Conservation (phyloP, 2,329 filamentous ascomycete genomes). For the Ophiocordyceps sinensis region DNA sequence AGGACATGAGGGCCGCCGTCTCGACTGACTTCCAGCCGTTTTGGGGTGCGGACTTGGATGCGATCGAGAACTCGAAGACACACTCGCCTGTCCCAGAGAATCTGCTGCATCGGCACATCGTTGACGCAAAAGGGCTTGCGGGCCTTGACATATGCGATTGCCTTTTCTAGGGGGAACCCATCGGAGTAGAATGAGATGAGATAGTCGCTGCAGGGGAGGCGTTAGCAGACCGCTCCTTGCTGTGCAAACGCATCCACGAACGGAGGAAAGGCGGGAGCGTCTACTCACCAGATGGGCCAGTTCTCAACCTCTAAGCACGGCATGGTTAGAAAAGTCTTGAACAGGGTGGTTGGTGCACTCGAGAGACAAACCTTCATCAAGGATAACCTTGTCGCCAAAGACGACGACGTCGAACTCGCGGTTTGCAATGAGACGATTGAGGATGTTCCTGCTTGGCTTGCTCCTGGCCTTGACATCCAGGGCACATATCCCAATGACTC, state of each 20-base stretch:
- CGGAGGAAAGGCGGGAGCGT: not conserved
- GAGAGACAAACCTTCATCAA: constrained; percentile 60
- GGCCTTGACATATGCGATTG: constrained; percentile 85
- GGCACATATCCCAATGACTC: constrained; percentile 82
- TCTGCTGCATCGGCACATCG: constrained; percentile 91
- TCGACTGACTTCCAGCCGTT: constrained; percentile 77
- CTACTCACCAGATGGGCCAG: constrained; percentile 72
- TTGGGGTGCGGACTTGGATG: constrained; percentile 79
- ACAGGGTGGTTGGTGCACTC: not conserved
- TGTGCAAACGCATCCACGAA: no score
- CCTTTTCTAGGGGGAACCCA: constrained; percentile 92
- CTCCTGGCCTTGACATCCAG: constrained; percentile 91
- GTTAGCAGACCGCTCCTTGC: not conserved
- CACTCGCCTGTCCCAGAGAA: constrained; percentile 87
- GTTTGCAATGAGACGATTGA: constrained; percentile 81
- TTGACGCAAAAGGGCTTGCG: constrained; percentile 96
- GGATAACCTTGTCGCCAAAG: constrained; percentile 96
- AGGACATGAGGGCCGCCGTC: constrained; percentile 77
- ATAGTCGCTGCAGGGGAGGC: constrained; percentile 48
- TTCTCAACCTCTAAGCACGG: constrained; percentile 60
- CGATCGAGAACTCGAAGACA: constrained; percentile 80
- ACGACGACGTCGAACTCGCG: constrained; percentile 93
- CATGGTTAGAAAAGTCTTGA: not conserved
- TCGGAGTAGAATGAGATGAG: constrained; percentile 97
- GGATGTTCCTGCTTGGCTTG: constrained; percentile 91